Conservation (phyloP, 2,329 filamentous ascomycete species). For the Ophidiomyces ophidiicola region DNA sequence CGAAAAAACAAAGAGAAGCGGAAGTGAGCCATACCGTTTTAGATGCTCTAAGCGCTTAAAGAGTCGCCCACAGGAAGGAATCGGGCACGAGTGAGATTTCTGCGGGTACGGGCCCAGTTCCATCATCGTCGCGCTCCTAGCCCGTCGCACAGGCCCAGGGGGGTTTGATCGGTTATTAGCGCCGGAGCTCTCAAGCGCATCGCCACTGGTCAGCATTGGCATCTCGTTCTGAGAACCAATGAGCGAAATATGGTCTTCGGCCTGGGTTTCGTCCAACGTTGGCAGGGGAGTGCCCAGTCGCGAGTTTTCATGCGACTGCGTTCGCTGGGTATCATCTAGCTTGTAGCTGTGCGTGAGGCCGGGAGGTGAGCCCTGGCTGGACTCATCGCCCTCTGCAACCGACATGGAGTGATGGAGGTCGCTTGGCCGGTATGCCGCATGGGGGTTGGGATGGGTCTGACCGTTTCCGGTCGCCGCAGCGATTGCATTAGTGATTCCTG, state of each 20-base stretch:
- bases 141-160: constrained; percentile 70
- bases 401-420: constrained; percentile 88
- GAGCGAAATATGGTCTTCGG: constrained; percentile 55
- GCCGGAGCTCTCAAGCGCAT: constrained; percentile 43
- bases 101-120: constrained; percentile 92
- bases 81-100: constrained; percentile 98
- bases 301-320: constrained; percentile 65
- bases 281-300: constrained; percentile 83
- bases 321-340: constrained; percentile 59
- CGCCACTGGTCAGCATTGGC: constrained; percentile 50
- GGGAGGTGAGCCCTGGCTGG: constrained; percentile 64
- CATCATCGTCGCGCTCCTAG: constrained; percentile 89
- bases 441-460: constrained; percentile 36
- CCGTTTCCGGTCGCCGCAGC: constrained; percentile 43
- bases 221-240: constrained; percentile 57
- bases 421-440: constrained; percentile 64
- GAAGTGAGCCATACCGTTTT: constrained; percentile 74
- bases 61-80: constrained; percentile 87
- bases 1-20: constrained; percentile 24
- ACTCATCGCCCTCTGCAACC: constrained; percentile 71
- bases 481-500: constrained; percentile 60
- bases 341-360: constrained; percentile 62
- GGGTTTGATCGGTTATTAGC: constrained; percentile 36
- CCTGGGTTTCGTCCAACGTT: constrained; percentile 69
- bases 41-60: constrained; percentile 99